Conservation (phyloP, 73 alveolate species). For the Diophrys appendiculata region DNA sequence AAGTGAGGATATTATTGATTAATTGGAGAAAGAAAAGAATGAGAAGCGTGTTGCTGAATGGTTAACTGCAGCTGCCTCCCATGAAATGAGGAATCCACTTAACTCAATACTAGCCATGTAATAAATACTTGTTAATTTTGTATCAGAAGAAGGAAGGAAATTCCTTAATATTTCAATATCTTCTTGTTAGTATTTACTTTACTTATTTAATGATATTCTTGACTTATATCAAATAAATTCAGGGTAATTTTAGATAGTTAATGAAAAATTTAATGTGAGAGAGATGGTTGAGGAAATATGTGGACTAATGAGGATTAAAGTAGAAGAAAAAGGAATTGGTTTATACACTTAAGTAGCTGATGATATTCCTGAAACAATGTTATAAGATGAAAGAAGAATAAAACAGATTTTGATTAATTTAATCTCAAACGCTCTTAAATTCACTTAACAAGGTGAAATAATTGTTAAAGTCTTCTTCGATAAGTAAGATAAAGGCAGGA, state of each 20-base stretch:
- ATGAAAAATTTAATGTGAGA: neutral
- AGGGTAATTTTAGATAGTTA: neutral
- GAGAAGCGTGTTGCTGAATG: no score
- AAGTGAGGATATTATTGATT: no score
- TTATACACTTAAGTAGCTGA: neutral
- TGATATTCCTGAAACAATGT: neutral
- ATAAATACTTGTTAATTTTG: no score
- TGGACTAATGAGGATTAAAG: neutral
- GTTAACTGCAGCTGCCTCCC: no score
- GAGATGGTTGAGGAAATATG: neutral
- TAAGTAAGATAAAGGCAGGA: no score
- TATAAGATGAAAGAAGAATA: neutral
- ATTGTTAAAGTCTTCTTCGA: neutral
- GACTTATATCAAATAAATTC: neutral
- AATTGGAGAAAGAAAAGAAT: no score
- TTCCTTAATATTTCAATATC: neutral
- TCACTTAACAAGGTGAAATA: neutral
- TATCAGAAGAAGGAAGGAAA: neutral
- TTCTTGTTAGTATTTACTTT: neutral
- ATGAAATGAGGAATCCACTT: no score
- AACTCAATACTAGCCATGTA: neutral
- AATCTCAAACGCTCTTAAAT: slow-evolving; percentile 2
- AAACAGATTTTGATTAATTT: neutral
- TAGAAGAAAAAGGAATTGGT: neutral
- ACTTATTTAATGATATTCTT: neutral